Conservation (phyloP, 768 basidiomycete genomes). For the Trametes sanguinea region DNA sequence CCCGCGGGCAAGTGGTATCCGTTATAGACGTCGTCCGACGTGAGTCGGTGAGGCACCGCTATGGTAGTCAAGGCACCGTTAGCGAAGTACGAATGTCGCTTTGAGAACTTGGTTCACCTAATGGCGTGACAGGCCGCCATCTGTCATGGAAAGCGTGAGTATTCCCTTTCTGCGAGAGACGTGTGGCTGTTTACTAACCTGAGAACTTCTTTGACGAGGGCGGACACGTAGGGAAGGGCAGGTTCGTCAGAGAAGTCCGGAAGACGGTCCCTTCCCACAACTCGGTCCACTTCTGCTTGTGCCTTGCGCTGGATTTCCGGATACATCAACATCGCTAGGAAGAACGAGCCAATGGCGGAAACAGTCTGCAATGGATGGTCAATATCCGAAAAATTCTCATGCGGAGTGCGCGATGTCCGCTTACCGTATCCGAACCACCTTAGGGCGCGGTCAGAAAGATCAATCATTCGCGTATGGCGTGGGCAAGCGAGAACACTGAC, state of each 20-base stretch:
- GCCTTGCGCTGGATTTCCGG: slow-evolving; percentile 37
- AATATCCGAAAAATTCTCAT: neutral
- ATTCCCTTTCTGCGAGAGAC: neutral
- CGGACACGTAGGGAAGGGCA: slow-evolving; percentile 34
- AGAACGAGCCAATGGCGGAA: slow-evolving; percentile 30
- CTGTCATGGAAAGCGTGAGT: slow-evolving; percentile 5
- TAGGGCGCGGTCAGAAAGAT: neutral
- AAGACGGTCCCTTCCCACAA: slow-evolving; percentile 36
- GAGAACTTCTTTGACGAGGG: slow-evolving; percentile 38
- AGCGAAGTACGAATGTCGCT: neutral
- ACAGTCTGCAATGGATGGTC: slow-evolving; percentile 17
- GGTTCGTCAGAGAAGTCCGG: slow-evolving; percentile 32
- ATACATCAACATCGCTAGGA: slow-evolving; percentile 36
- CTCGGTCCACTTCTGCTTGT: slow-evolving; percentile 42
- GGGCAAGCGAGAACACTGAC: slow-evolving; percentile 6
- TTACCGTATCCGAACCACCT: slow-evolving; percentile 28
- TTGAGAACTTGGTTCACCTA: slow-evolving; percentile 6
- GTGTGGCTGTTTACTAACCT: slow-evolving; percentile 15
- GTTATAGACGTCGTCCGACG: slow-evolving; percentile 26
- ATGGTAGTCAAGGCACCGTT: neutral
- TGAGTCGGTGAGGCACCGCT: slow-evolving; percentile 27
- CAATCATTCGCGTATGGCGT: neutral
- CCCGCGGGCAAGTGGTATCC: slow-evolving; percentile 24
- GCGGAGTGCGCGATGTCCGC: neutral
- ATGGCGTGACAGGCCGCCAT: slow-evolving; percentile 25